These are phyloP conservation scores for Daucus carota DNA, from an alignment of 129 eudicot genomes.

Conservation along the genomic window DH1_v3.0 NC_030387.2:2430001-2430500, in stretches of 20 bases:
- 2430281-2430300: neutral
- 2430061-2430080: neutral
- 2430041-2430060: neutral
- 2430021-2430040: neutral
- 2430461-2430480: neutral
- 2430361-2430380: neutral
- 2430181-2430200: neutral
- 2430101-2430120: neutral
- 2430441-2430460: neutral
- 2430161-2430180: neutral
- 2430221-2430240: neutral
- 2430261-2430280: neutral
- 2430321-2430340: neutral
- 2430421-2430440: neutral
- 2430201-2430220: neutral
- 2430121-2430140: neutral
- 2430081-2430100: neutral
- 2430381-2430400: neutral
- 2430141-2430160: neutral
- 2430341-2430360: neutral
- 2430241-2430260: neutral
- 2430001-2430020: constrained; percentile 7
- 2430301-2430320: neutral
- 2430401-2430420: neutral
- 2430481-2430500: neutral